Evolutionary conservation across 805 yeast species (phyloP), one percentile per base, ranked within the genome.

Genomic region (Tetrapisispora nanseiensis): DNA sequence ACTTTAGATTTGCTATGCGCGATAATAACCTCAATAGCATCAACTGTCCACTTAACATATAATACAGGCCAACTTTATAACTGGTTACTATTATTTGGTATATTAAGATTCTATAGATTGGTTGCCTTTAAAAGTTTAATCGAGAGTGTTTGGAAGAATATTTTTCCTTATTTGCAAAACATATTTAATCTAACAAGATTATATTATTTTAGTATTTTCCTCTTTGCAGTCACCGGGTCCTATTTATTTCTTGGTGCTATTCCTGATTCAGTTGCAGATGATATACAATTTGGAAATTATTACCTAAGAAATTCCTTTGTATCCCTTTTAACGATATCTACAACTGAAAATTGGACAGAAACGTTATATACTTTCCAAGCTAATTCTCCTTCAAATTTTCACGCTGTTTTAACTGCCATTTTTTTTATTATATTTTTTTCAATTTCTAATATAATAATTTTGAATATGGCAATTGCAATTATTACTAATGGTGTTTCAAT

Each of bases 281-380:
- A 23, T 5, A 10, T 38, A 6, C 35, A 30, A 18, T 38, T 38
- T 31, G 35, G 41, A 13, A 22, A 6, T 4, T 38, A 28, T 32
- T 16, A 30, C n/a, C 18, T 38, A 23, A 15, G 28, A 23, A 31
- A 38, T 38, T 22, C 35, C 2, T 38, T 38, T 31, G 6, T 38
- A 4, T 38, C 41, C 3, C 12, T 38, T 18, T 19, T 31, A 10
- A 38, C 30, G 5, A 31, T 38, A 23, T 15, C 41, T 6, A 29
- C 41, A 4, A 38, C 35, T 12, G 41, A 38, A 30, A 38, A 38
- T 16, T 38, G 41, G 41, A 38, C 41, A 15, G 35, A 38, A 8
- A 31, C 13, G 8, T 15, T 38, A n/a, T 38, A 38, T 23, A 24
- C 16, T 10, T 18, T 38, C 18, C 35, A 38, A 38, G 41, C 18